These are phyloP conservation scores for Aspergillus spinulosporus DNA, from an alignment of 2,329 filamentous ascomycete genomes.

Conservation along the genomic window DNA sequence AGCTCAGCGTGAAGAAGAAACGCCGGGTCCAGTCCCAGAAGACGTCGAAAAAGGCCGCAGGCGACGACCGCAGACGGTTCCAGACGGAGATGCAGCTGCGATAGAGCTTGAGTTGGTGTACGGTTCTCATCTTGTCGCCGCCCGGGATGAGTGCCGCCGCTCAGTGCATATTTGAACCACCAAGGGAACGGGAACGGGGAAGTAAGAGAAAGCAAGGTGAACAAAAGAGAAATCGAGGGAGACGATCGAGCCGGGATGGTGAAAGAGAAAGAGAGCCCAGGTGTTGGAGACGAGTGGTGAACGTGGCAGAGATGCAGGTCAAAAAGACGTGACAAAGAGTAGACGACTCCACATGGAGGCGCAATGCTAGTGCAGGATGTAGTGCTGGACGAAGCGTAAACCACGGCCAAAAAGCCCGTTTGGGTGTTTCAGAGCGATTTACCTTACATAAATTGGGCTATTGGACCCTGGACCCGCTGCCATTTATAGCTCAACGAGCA, in stretches of 20 bases:
- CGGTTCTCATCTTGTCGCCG: conserved; percentile 13
- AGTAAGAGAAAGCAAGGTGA: neutral
- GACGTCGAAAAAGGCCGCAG: conserved; percentile 22
- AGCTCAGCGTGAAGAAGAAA: conserved; percentile 33
- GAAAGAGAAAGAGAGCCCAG: too few relatives aligned
- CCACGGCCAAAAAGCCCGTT: neutral
- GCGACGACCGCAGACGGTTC: conserved; percentile 18
- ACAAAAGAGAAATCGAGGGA: neutral
- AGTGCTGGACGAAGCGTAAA: too few relatives aligned
- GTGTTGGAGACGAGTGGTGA: neutral
- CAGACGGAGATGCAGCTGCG: conserved; percentile 9
- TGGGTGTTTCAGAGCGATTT: neutral
- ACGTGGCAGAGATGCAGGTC: neutral
- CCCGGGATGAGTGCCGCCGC: neutral
- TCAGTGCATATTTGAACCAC: conserved; percentile 4
- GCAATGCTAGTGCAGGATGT: neutral
- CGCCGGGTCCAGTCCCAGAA: conserved; percentile 32
- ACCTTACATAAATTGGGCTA: neutral
- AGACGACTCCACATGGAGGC: conserved; percentile 1
- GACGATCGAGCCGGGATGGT: too few relatives aligned
- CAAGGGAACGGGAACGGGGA: neutral
- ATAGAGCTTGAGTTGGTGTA: conserved; percentile 1
- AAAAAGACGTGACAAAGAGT: neutral
- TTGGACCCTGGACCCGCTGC: neutral
- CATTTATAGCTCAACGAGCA: neutral